phyloP scores from a whole-genome alignment of 768 basidiomycete genomes.

The Pleurotus pulmonarius region DNA sequence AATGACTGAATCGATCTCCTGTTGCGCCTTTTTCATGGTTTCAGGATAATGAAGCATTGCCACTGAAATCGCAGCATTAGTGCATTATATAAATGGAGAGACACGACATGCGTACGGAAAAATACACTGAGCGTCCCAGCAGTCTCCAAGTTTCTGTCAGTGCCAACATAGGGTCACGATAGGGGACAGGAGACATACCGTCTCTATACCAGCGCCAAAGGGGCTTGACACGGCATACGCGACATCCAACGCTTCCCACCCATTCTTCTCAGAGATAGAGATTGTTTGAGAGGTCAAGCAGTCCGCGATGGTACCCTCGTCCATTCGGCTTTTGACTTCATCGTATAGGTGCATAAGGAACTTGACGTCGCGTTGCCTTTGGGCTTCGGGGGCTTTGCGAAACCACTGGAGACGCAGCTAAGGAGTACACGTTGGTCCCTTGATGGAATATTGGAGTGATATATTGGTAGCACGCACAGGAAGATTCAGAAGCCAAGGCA shows the following conservation, averaged over 20 bases:
- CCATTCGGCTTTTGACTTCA: constrained; percentile 40
- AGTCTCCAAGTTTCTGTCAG: constrained; percentile 17
- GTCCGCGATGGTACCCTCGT: constrained; percentile 31
- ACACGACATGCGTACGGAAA: constrained; percentile 20
- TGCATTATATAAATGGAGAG: too few species aligned
- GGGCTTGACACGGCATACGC: constrained; percentile 42
- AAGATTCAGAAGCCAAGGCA: constrained; percentile 43
- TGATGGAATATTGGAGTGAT: not conserved
- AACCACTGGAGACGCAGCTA: constrained; percentile 40
- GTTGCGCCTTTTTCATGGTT: constrained; percentile 35
- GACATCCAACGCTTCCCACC: constrained; percentile 37
- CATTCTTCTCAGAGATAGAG: constrained; percentile 30
- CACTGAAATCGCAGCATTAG: too few species aligned
- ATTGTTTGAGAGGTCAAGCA: constrained; percentile 37
- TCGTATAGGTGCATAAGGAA: constrained; percentile 35
- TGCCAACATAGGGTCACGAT: not conserved
- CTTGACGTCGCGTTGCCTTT: constrained; percentile 31
- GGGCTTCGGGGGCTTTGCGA: constrained; percentile 33
- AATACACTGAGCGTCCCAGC: constrained; percentile 27
- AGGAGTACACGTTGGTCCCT: not conserved
- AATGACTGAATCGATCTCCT: constrained; percentile 33
- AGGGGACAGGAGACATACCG: constrained; percentile 18
- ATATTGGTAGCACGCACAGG: constrained; percentile 23
- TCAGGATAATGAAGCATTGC: constrained; percentile 36
- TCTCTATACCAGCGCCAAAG: constrained; percentile 45